A percentile compares a stretch with the other conserved stretches of the same genome.
Conservation (phyloP, 495 filamentous ascomycete species). For the Penicillium argentinense region DNA sequence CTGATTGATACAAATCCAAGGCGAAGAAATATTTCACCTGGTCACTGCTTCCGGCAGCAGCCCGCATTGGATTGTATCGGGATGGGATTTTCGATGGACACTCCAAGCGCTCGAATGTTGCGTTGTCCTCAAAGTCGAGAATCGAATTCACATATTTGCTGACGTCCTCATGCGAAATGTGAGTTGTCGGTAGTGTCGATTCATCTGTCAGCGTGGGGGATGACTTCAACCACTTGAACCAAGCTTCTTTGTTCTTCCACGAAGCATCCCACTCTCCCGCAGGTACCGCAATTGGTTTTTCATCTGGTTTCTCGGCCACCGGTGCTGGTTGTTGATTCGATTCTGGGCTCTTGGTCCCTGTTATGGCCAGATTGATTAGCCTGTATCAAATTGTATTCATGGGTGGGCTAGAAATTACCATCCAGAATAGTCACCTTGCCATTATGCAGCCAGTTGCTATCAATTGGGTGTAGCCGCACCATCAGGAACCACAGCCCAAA, state of each 20-base stretch:
- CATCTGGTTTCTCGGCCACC: not conserved
- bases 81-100: constrained; percentile 9
- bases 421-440: not conserved
- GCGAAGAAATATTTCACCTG: constrained; percentile 48
- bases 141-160: constrained; percentile 5
- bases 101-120: not conserved
- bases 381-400: too few relatives aligned
- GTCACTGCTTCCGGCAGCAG: not conserved
- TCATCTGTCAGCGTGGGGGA: not conserved
- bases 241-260: constrained; percentile 8
- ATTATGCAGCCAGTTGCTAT: not conserved
- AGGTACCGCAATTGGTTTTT: not conserved
- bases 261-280: not conserved
- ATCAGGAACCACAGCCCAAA: constrained; percentile 10
- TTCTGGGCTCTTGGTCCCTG: too few relatives aligned
- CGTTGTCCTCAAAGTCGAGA: constrained; percentile 7
- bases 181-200: not conserved
- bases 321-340: not conserved
- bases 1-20: constrained; percentile 43
- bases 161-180: constrained; percentile 1
- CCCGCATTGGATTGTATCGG: constrained; percentile 27
- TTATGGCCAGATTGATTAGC: too few relatives aligned
- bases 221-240: constrained; percentile 2
- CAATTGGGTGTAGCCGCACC: not conserved
- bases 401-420: constrained; percentile 8